phyloP scores from a whole-genome alignment of 352 stramenopile genomes.

The Pythium myriotylum region DNA sequence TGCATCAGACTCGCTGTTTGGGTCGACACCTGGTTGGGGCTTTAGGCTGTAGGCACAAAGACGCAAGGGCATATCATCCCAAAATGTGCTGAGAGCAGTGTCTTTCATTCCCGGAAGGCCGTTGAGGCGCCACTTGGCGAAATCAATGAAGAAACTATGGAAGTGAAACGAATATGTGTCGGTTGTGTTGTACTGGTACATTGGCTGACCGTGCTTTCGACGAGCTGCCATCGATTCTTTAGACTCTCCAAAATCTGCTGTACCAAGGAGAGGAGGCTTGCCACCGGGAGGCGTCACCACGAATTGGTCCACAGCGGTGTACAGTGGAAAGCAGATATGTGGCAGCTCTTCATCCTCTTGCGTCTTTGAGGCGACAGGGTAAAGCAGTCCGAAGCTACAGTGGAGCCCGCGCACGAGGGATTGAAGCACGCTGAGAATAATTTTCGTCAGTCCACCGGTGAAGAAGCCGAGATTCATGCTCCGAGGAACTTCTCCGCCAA shows the following conservation, averaged over 20 bases:
- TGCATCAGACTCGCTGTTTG: slow-evolving; percentile 24
- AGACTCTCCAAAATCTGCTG: slow-evolving; percentile 56
- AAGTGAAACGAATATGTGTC: slow-evolving; percentile 79
- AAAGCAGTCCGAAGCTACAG: slow-evolving; percentile 52
- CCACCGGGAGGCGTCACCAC: slow-evolving; percentile 43
- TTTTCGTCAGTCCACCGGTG: slow-evolving; percentile 46
- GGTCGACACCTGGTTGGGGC: slow-evolving; percentile 18
- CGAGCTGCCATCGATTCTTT: slow-evolving; percentile 36
- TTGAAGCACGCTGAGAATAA: slow-evolving; percentile 57
- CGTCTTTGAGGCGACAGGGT: slow-evolving; percentile 20
- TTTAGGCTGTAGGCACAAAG: slow-evolving; percentile 59
- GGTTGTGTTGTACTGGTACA: slow-evolving; percentile 60
- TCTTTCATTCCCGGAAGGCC: slow-evolving; percentile 55
- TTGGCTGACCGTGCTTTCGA: slow-evolving; percentile 34
- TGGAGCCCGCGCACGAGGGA: slow-evolving; percentile 57
- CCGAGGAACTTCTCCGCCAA: slow-evolving; percentile 60
- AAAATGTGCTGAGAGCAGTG: slow-evolving; percentile 50
- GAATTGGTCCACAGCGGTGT: slow-evolving; percentile 71
- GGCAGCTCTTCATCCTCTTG: slow-evolving; percentile 52
- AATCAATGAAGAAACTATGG: slow-evolving; percentile 75
- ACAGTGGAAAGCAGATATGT: slow-evolving; percentile 70
- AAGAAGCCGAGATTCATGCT: slow-evolving; percentile 64
- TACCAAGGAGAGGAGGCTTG: slow-evolving; percentile 40
- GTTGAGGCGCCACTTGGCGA: slow-evolving; percentile 52
- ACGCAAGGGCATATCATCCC: slow-evolving; percentile 63